phyloP scores from a whole-genome alignment of 192 early-diverging fungal genomes.

The Phycomyces blakesleeanus region DNA sequence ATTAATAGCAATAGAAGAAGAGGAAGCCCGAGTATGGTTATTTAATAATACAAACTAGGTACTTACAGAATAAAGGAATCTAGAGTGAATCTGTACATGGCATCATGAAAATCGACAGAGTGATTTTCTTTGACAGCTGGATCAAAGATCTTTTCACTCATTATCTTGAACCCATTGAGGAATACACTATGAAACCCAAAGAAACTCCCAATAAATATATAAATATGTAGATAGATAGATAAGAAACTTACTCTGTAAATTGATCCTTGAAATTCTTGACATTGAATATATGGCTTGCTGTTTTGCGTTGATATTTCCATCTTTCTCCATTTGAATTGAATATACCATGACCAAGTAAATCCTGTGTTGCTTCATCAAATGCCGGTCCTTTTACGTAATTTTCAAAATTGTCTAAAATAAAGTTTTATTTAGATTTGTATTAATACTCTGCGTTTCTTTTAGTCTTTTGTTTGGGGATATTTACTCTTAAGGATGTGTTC shows the following conservation, averaged over 20 bases:
- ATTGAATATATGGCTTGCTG: slow-evolving; percentile 34
- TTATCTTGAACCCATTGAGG: slow-evolving; percentile 29
- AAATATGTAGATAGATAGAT: neutral
- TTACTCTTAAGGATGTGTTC: slow-evolving; percentile 38
- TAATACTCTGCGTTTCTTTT: too few species aligned
- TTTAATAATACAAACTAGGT: too few species aligned
- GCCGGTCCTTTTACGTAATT: slow-evolving; percentile 42
- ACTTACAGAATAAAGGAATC: slow-evolving; percentile 49
- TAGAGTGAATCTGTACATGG: slow-evolving; percentile 47
- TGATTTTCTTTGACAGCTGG: slow-evolving; percentile 26
- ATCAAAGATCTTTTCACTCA: slow-evolving; percentile 27
- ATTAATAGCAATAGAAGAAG: too few species aligned
- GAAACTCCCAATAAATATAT: too few species aligned
- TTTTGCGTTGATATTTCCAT: slow-evolving; percentile 62
- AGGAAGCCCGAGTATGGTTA: too few species aligned
- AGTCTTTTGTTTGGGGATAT: too few species aligned
- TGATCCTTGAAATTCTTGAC: slow-evolving; percentile 39
- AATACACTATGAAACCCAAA: slow-evolving; percentile 33
- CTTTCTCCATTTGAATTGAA: slow-evolving; percentile 68
- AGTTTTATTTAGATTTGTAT: too few species aligned
- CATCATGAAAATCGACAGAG: slow-evolving; percentile 41
- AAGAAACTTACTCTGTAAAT: slow-evolving; percentile 32
- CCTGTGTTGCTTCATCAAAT: slow-evolving; percentile 44
- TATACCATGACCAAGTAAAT: slow-evolving; percentile 65
- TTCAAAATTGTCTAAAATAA: slow-evolving; percentile 30